Conservation (phyloP, 2,329 filamentous ascomycete genomes). For the Phialemonium atrogriseum region DNA sequence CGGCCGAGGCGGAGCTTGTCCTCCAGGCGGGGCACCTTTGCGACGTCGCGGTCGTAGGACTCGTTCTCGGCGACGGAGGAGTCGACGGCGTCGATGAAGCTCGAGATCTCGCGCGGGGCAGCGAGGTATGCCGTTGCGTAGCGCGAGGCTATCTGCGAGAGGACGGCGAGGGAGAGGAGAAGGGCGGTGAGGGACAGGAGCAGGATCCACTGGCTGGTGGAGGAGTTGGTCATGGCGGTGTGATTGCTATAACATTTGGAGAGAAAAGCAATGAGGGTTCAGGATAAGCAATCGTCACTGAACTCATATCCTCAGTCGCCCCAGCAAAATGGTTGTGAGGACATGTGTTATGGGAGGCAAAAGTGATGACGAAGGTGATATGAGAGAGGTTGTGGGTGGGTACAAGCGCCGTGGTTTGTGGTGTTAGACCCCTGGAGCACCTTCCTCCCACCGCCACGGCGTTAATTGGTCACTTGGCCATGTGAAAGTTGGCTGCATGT, state of each 20-base stretch:
- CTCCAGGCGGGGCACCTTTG: conserved; percentile 48
- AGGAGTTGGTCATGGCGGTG: conserved; percentile 39
- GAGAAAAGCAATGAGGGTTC: conserved; percentile 6
- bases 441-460: neutral
- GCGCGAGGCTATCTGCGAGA: conserved; percentile 40
- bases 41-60: conserved; percentile 52
- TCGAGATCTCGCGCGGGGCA: conserved; percentile 48
- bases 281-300: too few relatives aligned
- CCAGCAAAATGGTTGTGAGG: too few relatives aligned
- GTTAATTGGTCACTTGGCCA: conserved; percentile 5
- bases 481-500: conserved; percentile 3
- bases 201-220: conserved; percentile 47
- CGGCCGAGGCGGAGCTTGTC: conserved; percentile 53
- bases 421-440: too few relatives aligned
- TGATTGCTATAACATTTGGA: too few relatives aligned
- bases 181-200: conserved; percentile 51
- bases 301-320: too few relatives aligned
- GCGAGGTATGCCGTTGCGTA: conserved; percentile 48
- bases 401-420: too few relatives aligned
- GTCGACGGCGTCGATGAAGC: conserved; percentile 52
- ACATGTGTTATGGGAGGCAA: too few relatives aligned
- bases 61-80: conserved; percentile 57
- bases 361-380: conserved; percentile 10
- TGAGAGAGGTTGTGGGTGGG: too few relatives aligned
- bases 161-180: conserved; percentile 44